phyloP scores from a whole-genome alignment of 2,329 filamentous ascomycete species.

The Botryotinia convoluta region DNA sequence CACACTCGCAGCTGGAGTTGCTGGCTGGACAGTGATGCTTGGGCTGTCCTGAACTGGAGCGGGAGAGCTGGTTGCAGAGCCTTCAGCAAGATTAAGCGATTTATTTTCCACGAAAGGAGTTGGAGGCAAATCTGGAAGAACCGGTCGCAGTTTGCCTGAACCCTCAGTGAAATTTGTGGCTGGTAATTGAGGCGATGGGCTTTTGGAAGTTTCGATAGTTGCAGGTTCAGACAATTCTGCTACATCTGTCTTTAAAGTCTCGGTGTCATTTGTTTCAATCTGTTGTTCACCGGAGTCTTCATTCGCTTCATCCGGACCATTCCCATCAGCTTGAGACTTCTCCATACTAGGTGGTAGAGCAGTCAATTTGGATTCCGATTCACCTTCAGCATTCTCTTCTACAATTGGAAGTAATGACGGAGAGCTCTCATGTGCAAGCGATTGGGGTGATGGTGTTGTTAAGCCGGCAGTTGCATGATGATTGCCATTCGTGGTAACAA shows the following conservation, averaged over 20 bases:
- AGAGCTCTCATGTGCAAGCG: conserved; percentile 25
- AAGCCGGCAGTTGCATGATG: conserved; percentile 11
- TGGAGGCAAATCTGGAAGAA: background rate
- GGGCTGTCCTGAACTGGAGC: conserved; percentile 22
- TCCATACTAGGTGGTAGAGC: conserved; percentile 15
- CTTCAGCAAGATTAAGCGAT: conserved; percentile 22
- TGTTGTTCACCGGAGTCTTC: background rate
- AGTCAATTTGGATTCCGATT: conserved; percentile 16
- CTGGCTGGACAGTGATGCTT: conserved; percentile 29
- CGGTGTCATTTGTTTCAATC: background rate
- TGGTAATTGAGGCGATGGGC: background rate
- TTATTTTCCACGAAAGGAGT: conserved; percentile 27
- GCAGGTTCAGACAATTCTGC: background rate
- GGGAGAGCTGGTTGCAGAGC: conserved; percentile 4
- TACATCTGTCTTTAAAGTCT: background rate
- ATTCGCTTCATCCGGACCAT: background rate
- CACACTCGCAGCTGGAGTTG: conserved; percentile 27
- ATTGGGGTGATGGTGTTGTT: conserved; percentile 21
- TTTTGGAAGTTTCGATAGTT: background rate
- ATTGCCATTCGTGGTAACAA: conserved; percentile 25
- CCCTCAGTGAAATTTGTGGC: background rate
- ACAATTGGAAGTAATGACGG: conserved; percentile 31
- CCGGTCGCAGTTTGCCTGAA: background rate
- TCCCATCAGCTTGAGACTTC: background rate
- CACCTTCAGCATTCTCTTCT: conserved; percentile 30